Conservation (phyloP, 345 rosid genomes). For the Sisymbrium altissimum region DNA sequence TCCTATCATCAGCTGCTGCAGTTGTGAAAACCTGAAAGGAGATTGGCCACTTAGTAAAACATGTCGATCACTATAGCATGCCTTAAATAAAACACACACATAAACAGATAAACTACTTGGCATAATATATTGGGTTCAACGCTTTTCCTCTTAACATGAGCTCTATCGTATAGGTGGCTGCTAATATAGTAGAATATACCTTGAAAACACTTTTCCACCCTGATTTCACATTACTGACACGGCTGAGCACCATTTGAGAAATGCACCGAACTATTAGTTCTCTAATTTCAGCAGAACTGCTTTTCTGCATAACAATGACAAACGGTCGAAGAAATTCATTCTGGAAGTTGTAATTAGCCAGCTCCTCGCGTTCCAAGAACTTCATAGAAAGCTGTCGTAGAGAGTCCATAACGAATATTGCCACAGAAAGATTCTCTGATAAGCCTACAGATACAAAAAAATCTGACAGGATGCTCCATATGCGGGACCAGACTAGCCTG, state of each 20-base stretch:
- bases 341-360: conserved; percentile 96
- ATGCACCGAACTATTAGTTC: conserved; percentile 90
- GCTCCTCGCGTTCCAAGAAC: conserved; percentile 93
- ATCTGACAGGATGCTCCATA: conserved; percentile 93
- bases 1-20: conserved; percentile 89
- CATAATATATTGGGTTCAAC: conserved; percentile 1
- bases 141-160: conserved; percentile 10
- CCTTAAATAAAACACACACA: not conserved
- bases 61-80: not conserved
- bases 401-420: conserved; percentile 96
- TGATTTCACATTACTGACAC: conserved; percentile 88
- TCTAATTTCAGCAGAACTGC: conserved; percentile 77
- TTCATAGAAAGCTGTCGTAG: conserved; percentile 96
- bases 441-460: conserved; percentile 95
- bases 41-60: conserved; percentile 23
- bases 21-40: conserved; percentile 66
- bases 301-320: conserved; percentile 92
- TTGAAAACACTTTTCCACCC: conserved; percentile 98
- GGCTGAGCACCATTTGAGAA: conserved; percentile 97
- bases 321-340: conserved; percentile 93
- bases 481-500: conserved; percentile 95
- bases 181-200: conserved; percentile 46
- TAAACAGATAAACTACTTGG: conserved; percentile 1
- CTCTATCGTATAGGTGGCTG: conserved; percentile 19
- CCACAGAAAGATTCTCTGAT: conserved; percentile 94